phyloP scores from a whole-genome alignment of 2,329 filamentous ascomycete genomes.

The Alternaria novae-zelandiae region DNA sequence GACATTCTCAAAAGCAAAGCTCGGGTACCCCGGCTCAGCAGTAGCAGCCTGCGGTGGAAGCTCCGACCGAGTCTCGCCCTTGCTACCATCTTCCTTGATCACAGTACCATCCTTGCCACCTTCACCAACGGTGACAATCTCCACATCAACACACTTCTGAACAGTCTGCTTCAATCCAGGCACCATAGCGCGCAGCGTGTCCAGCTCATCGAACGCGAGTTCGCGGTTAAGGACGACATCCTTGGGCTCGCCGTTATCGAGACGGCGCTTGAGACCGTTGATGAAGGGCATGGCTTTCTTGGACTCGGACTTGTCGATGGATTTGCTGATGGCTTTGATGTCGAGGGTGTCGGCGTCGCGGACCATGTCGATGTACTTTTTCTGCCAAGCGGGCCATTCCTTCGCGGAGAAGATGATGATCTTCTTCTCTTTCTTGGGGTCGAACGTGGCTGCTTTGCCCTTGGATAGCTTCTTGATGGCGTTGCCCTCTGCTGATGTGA shows the following conservation, averaged over 20 bases:
- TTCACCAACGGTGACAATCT: constrained; percentile 74
- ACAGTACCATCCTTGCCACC: constrained; percentile 69
- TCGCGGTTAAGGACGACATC: constrained; percentile 80
- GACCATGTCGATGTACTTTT: constrained; percentile 43
- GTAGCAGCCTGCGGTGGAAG: constrained; percentile 69
- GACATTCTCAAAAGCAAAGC: constrained; percentile 85
- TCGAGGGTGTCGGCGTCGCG: constrained; percentile 61
- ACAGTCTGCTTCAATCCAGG: constrained; percentile 78
- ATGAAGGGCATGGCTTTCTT: constrained; percentile 99
- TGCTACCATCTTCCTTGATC: constrained; percentile 59
- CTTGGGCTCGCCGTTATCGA: constrained; percentile 71
- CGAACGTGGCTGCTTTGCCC: constrained; percentile 84
- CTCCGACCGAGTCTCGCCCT: constrained; percentile 64
- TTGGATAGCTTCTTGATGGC: constrained; percentile 91
- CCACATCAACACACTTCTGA: constrained; percentile 70
- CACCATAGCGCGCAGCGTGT: constrained; percentile 78
- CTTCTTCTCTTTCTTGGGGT: constrained; percentile 91
- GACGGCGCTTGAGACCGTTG: constrained; percentile 81
- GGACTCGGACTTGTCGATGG: constrained; percentile 85
- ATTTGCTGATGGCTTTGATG: constrained; percentile 79
- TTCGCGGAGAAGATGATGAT: constrained; percentile 83
- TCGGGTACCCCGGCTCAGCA: constrained; percentile 82
- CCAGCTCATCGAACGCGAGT: constrained; percentile 83
- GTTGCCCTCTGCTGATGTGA: constrained; percentile 82
- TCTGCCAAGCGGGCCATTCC: constrained; percentile 86